Conservation (phyloP, 192 early-diverging fungal genomes). For the Rhizophagus prolifer region DNA sequence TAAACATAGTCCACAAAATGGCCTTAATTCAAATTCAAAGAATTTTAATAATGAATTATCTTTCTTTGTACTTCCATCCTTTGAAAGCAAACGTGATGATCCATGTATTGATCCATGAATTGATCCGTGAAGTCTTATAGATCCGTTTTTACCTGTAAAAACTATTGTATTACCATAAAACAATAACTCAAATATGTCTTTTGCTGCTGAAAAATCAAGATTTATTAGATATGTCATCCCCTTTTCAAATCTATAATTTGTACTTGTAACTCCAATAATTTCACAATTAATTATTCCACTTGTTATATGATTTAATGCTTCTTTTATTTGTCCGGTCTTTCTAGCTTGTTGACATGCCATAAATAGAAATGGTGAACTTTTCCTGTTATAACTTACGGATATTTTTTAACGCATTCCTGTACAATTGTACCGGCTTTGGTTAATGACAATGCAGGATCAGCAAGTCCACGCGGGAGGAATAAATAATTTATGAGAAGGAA, state of each 20-base stretch:
- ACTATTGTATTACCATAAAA: slow-evolving; percentile 35
- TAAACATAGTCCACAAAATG: slow-evolving; percentile 46
- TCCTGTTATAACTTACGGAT: slow-evolving; percentile 39
- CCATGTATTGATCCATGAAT: not conserved
- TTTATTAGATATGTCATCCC: slow-evolving; percentile 44
- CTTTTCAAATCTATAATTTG: slow-evolving; percentile 44
- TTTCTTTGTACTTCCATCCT: slow-evolving; percentile 3
- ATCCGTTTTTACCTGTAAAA: slow-evolving; percentile 7
- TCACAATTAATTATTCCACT: slow-evolving; percentile 41
- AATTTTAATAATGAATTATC: slow-evolving; percentile 19
- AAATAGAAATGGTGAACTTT: slow-evolving; percentile 40
- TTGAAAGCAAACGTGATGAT: not conserved
- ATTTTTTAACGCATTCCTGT: slow-evolving; percentile 33
- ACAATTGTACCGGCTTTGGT: slow-evolving; percentile 37
- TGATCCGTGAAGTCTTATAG: slow-evolving; percentile 24
- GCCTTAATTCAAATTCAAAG: slow-evolving; percentile 44
- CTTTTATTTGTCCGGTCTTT: slow-evolving; percentile 39
- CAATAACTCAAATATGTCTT: slow-evolving; percentile 43
- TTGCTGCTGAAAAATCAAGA: slow-evolving; percentile 40
- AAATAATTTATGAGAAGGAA: slow-evolving; percentile 41
- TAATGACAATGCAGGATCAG: slow-evolving; percentile 35
- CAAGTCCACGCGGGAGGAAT: slow-evolving; percentile 40
- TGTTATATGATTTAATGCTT: slow-evolving; percentile 40
- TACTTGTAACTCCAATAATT: slow-evolving; percentile 35
- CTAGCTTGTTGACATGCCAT: slow-evolving; percentile 45